Base-by-base conservation (phyloP, 1,284 basidiomycete genomes). In the Cryptococcus wingfieldii region DNA sequence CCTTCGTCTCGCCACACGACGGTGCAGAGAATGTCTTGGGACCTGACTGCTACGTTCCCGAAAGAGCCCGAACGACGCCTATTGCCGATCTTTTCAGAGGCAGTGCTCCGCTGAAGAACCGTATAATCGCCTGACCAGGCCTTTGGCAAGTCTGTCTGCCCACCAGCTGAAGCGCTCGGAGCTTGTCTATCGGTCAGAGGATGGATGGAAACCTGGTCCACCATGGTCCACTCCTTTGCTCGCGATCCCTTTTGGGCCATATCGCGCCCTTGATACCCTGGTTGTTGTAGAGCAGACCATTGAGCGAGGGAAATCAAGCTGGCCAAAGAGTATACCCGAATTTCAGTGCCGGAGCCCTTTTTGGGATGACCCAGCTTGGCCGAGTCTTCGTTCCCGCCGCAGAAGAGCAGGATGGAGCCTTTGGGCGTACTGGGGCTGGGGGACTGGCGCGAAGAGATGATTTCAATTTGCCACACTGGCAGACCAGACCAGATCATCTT, bases 401-500 rank as follows among this genome's bases (percentile, higher is more conserved):
- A 57, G 5, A 60, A 43, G 3, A 63, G 16, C n/a, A 54, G 41
- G 6, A 58, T 47, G 18, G 58, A 51, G 4, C 58, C 55, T 23
- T 44, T 38, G n/a, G 56, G 56, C 38, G 56, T 58, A 25, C 43
- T 51, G 4, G 34, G 43, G 42, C 18, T 25, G 42, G 5, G 12
- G 10, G 42, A n/a, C n/a, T 18, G 42, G 42, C 28, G 13, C 14
- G 6, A 19, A 10, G 13, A 34, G 12, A 63, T 41, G 1, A 60
- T 27, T 13, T 49, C 47, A 4, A 63, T 53, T 18, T 59, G 58
- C 61, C 61, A 63, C 25, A 63, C 61, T 8, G 58, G 53, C n/a
- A 63, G 39, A 6, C 54, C 51, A 10, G 45, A 47, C 61, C 61
- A 63, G 12, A 63, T 54, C 23, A 23, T 25, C 42, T 53, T 56